phyloP scores from a whole-genome alignment of 805 yeast species.

The Yamadazyma olivae region DNA sequence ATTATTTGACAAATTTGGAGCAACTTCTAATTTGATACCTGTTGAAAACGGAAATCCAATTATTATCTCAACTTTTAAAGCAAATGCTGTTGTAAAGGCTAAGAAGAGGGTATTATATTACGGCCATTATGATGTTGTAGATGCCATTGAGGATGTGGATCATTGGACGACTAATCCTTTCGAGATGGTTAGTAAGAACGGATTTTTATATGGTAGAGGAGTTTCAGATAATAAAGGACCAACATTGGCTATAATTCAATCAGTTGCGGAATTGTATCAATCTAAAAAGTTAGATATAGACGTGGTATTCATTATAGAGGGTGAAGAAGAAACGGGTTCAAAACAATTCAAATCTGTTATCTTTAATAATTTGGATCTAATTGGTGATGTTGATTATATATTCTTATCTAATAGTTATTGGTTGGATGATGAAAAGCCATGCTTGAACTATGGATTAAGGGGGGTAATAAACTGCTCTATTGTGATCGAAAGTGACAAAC shows the following conservation, averaged over 20 bases:
- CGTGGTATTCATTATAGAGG: constrained; percentile 82
- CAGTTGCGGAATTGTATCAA: constrained; percentile 70
- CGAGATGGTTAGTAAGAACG: constrained; percentile 69
- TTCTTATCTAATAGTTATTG: constrained; percentile 89
- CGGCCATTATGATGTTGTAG: constrained; percentile 95
- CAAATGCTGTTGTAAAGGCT: constrained; percentile 23
- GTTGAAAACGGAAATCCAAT: constrained; percentile 81
- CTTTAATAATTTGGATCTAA: constrained; percentile 42
- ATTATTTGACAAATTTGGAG: constrained; percentile 67
- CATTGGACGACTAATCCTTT: constrained; percentile 84
- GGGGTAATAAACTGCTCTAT: constrained; percentile 86
- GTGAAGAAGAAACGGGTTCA: constrained; percentile 95
- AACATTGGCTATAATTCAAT: constrained; percentile 76
- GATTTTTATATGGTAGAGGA: constrained; percentile 88
- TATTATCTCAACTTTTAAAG: constrained; percentile 68
- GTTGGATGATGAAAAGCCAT: constrained; percentile 86
- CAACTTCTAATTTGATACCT: constrained; percentile 64
- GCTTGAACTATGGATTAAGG: constrained; percentile 89
- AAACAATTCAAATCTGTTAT: constrained; percentile 76
- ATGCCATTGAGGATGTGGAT: constrained; percentile 55
- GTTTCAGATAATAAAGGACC: constrained; percentile 97
- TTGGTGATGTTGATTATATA: constrained; percentile 79
- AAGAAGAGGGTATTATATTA: constrained; percentile 67
- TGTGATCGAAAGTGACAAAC: constrained; percentile 65
- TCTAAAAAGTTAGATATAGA: constrained; percentile 57